Percentiles rank a stretch among this genome's conserved stretches.
phyloP scores from a whole-genome alignment of 2,329 filamentous ascomycete genomes.

The Dactylonectria estremocensis region DNA sequence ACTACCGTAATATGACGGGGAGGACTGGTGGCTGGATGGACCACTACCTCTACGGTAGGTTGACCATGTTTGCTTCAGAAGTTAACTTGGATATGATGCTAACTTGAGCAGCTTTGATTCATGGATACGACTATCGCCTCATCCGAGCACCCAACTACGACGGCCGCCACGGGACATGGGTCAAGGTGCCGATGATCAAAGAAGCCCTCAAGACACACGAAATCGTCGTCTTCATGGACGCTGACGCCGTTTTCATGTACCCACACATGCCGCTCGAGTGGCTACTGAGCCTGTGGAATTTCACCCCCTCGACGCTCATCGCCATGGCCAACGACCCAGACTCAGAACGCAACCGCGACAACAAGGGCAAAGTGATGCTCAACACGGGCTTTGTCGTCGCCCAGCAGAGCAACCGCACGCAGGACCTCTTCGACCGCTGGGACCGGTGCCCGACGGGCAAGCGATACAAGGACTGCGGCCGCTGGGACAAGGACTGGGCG shows the following conservation, averaged over 20 bases:
- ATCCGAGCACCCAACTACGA: conserved; percentile 59
- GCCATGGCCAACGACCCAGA: conserved; percentile 64
- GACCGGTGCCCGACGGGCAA: conserved; percentile 34
- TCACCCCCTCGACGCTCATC: conserved; percentile 57
- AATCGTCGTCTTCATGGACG: conserved; percentile 62
- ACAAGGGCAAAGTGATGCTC: conserved; percentile 39
- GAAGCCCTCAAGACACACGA: conserved; percentile 57
- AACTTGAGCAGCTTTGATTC: conserved; percentile 53
- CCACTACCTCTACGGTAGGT: conserved; percentile 43
- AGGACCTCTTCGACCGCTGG: conserved; percentile 39
- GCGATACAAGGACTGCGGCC: conserved; percentile 36
- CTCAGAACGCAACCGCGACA: conserved; percentile 55
- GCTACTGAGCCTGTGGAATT: conserved; percentile 64
- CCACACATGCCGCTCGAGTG: conserved; percentile 63
- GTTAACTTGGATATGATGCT: background rate
- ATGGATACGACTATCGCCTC: conserved; percentile 66
- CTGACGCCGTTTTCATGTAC: conserved; percentile 60
- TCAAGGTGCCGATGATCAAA: conserved; percentile 58
- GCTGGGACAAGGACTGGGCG: conserved; percentile 46
- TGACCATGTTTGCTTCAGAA: no score
- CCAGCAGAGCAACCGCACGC: conserved; percentile 41
- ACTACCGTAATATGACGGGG: conserved; percentile 35
- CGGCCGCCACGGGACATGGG: conserved; percentile 63
- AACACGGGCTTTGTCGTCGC: conserved; percentile 45
- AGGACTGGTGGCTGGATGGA: conserved; percentile 40